Evolutionary conservation across 1,139 yeast genomes (phyloP).

Genomic region (Hyphopichia burtonii): DNA sequence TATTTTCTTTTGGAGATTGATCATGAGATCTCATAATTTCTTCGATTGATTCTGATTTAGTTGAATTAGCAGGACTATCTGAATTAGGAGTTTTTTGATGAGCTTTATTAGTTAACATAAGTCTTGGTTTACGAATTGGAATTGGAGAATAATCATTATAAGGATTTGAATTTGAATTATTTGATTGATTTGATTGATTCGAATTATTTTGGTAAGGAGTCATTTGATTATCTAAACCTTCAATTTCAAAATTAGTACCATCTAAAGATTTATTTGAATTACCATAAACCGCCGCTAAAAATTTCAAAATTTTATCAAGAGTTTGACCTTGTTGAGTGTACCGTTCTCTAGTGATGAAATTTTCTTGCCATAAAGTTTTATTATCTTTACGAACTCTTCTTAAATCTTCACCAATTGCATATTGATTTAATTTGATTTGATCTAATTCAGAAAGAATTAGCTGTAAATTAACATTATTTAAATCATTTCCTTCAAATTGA

Average conservation of each 20-base stretch:
- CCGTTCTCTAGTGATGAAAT: constrained; percentile 77
- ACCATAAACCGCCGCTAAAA: constrained; percentile 82
- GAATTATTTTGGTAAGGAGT: constrained; percentile 15
- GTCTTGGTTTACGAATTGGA: constrained; percentile 33
- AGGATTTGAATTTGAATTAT: constrained; percentile 6
- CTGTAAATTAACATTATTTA: constrained; percentile 44
- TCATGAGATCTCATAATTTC: constrained; percentile 36
- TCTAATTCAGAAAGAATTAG: constrained; percentile 72
- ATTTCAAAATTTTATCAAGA: constrained; percentile 80
- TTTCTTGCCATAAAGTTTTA: constrained; percentile 88
- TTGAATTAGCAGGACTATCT: constrained; percentile 5
- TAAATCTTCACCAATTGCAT: constrained; percentile 79
- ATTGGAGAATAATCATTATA: constrained; percentile 12
- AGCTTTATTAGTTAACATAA: constrained; percentile 46
- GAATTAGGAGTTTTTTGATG: constrained; percentile 18
- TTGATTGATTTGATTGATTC: background rate
- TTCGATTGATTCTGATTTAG: constrained; percentile 25
- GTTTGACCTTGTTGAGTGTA: constrained; percentile 85
- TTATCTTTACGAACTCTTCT: constrained; percentile 82
- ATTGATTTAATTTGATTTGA: constrained; percentile 71
- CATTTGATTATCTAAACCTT: constrained; percentile 12
- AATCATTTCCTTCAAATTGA: constrained; percentile 44
- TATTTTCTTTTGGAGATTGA: constrained; percentile 15
- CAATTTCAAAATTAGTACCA: constrained; percentile 22
- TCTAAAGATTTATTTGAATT: constrained; percentile 49